Conservation (phyloP, 1,284 basidiomycete species). For the Marasmius oreades region DNA sequence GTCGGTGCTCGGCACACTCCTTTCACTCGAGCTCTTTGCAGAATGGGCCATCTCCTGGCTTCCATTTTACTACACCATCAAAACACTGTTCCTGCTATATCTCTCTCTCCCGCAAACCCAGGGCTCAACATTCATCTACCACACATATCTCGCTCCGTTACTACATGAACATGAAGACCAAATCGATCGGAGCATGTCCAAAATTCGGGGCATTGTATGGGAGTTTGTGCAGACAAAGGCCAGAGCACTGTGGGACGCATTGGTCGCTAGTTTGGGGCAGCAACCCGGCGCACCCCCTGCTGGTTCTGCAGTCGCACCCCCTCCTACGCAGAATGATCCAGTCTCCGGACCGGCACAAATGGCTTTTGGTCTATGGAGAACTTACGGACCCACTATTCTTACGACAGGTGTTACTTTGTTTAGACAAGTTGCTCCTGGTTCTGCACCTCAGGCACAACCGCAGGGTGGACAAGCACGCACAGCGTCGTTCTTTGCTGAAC, state of each 20-base stretch:
- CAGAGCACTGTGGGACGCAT: conserved; percentile 58
- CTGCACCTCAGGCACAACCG: conserved; percentile 14
- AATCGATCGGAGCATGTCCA: conserved; percentile 75
- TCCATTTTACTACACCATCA: conserved; percentile 83
- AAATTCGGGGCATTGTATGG: conserved; percentile 56
- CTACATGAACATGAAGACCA: conserved; percentile 72
- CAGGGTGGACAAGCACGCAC: background rate
- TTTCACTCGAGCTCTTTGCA: conserved; percentile 71
- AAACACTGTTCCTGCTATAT: conserved; percentile 84
- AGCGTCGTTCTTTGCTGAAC: conserved; percentile 12
- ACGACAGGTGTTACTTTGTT: conserved; percentile 62
- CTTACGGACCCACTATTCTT: conserved; percentile 71
- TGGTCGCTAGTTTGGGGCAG: conserved; percentile 45
- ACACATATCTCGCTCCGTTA: conserved; percentile 74
- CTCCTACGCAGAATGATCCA: conserved; percentile 49
- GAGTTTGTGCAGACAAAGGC: conserved; percentile 63
- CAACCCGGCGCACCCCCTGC: conserved; percentile 27
- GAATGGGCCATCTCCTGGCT: conserved; percentile 88
- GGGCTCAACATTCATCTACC: conserved; percentile 81
- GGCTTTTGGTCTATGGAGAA: conserved; percentile 61
- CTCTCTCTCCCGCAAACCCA: conserved; percentile 87
- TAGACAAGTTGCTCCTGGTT: conserved; percentile 39
- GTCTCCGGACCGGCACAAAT: conserved; percentile 63
- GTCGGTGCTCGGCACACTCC: conserved; percentile 78
- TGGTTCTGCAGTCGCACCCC: conserved; percentile 29